Evolutionary conservation across 1,139 yeast genomes (phyloP).

Genomic region (Tardiomyces depauwii): DNA sequence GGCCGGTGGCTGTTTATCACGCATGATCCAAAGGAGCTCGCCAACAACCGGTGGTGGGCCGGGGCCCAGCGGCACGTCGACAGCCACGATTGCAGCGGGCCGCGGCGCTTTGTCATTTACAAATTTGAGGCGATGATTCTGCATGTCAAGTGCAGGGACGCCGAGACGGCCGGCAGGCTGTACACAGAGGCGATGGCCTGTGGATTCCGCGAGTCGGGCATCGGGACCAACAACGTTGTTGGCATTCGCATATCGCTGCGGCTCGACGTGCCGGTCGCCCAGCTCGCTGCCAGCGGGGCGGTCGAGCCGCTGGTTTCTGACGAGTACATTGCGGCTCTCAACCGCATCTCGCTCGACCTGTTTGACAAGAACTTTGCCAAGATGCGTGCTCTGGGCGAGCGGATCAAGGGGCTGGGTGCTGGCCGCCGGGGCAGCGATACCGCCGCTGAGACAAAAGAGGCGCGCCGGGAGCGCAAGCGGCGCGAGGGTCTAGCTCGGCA

Average conservation of each 20-base stretch:
- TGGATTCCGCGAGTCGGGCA: slow-evolving; percentile 83
- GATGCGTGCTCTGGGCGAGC: slow-evolving; percentile 36
- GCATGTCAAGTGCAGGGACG: slow-evolving; percentile 68
- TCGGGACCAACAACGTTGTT: slow-evolving; percentile 68
- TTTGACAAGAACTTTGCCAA: slow-evolving; percentile 53
- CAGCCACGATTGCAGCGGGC: slow-evolving; percentile 3
- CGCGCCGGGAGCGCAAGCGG: slow-evolving; percentile 47
- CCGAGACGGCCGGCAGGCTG: slow-evolving; percentile 44
- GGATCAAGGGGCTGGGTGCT: slow-evolving; percentile 24
- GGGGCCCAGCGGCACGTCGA: slow-evolving; percentile 6
- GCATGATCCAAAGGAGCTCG: slow-evolving; percentile 44
- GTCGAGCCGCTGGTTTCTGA: slow-evolving; percentile 36
- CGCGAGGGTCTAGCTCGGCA: slow-evolving; percentile 49
- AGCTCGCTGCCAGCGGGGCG: slow-evolving; percentile 18
- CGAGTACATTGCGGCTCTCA: slow-evolving; percentile 38
- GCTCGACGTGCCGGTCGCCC: slow-evolving; percentile 66
- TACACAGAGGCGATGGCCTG: slow-evolving; percentile 68
- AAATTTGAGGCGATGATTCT: slow-evolving; percentile 79
- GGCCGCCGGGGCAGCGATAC: slow-evolving; percentile 2
- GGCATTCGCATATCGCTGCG: slow-evolving; percentile 65
- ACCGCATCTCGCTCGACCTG: slow-evolving; percentile 38
- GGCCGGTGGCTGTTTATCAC: slow-evolving; percentile 82
- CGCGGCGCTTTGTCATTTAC: slow-evolving; percentile 48
- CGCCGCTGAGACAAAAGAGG: slow-evolving; percentile 38
- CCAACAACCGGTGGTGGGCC: slow-evolving; percentile 36